Evolutionary conservation across 139 green algal species (phyloP).

Genomic region (Pleodorina starrii): DNA sequence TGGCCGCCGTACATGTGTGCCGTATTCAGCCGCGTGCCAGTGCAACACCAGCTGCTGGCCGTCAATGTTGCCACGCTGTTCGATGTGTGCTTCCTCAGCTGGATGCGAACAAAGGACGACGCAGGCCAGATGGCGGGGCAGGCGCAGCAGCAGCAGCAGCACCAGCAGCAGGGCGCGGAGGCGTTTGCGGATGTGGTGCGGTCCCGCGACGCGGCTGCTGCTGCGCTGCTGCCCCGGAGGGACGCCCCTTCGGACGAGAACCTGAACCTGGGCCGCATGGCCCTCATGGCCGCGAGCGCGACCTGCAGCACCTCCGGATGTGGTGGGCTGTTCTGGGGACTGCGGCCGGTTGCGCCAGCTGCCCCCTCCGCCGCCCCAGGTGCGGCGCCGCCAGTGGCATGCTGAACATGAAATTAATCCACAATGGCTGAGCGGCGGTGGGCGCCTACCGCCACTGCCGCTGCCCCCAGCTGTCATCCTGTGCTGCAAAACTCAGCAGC

Average conservation of each 20-base stretch:
- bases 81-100: slow-evolving; percentile 70
- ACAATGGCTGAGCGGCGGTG: not conserved
- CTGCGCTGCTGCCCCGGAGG: not conserved
- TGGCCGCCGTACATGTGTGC: slow-evolving; percentile 65
- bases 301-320: not conserved
- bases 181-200: not conserved
- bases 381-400: too few species aligned
- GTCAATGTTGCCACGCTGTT: slow-evolving; percentile 69
- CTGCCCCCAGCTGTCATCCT: not conserved
- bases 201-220: not conserved
- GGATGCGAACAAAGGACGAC: slow-evolving; percentile 23
- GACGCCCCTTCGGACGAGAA: not conserved
- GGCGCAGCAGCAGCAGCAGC: not conserved
- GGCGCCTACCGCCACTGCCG: not conserved
- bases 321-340: not conserved
- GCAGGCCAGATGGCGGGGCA: not conserved
- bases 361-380: too few species aligned
- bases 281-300: slow-evolving; percentile 6
- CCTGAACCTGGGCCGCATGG: not conserved
- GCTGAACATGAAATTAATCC: not conserved
- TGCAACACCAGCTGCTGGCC: slow-evolving; percentile 67
- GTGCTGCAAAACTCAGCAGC: not conserved
- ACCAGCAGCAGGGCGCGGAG: not conserved
- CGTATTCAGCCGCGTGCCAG: slow-evolving; percentile 61
- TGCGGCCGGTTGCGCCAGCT: not conserved